Percentiles rank a stretch among this genome's conserved stretches.
Conservation (phyloP, 2,329 filamentous ascomycete species). For the Cercospora janseana region DNA sequence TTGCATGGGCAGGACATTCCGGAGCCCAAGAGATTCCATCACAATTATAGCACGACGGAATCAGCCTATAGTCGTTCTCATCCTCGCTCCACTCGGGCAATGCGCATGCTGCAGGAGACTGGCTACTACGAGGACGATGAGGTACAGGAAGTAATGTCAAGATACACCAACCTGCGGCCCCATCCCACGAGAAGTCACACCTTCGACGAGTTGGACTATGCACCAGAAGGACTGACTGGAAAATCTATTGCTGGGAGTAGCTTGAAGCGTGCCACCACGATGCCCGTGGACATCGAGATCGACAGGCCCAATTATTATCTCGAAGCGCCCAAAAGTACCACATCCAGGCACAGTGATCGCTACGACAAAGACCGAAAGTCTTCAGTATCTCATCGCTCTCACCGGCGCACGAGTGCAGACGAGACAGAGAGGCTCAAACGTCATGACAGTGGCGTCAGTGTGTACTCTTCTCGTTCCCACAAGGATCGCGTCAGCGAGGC, state of each 20-base stretch:
- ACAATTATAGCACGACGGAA: constrained; percentile 35
- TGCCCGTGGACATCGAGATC: constrained; percentile 21
- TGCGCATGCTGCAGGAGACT: constrained; percentile 44
- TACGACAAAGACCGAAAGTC: constrained; percentile 9
- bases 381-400: constrained; percentile 14
- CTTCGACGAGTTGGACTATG: constrained; percentile 29
- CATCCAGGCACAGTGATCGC: constrained; percentile 17
- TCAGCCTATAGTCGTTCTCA: constrained; percentile 31
- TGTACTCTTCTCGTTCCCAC: constrained; percentile 26
- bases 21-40: constrained; percentile 23
- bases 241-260: constrained; percentile 14
- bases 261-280: constrained; percentile 25
- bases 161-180: constrained; percentile 28
- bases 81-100: constrained; percentile 25
- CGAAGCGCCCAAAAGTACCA: constrained; percentile 25
- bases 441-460: constrained; percentile 33
- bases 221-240: constrained; percentile 16
- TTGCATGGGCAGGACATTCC: constrained; percentile 17
- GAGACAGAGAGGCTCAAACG: constrained; percentile 28
- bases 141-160: constrained; percentile 28
- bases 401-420: constrained; percentile 19
- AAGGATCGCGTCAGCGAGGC: constrained; percentile 23
- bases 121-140: constrained; percentile 29
- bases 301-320: constrained; percentile 20
- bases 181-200: constrained; percentile 29